Base-by-base conservation (phyloP, 768 basidiomycete species). In the Fistulinella prunicolor region DNA sequence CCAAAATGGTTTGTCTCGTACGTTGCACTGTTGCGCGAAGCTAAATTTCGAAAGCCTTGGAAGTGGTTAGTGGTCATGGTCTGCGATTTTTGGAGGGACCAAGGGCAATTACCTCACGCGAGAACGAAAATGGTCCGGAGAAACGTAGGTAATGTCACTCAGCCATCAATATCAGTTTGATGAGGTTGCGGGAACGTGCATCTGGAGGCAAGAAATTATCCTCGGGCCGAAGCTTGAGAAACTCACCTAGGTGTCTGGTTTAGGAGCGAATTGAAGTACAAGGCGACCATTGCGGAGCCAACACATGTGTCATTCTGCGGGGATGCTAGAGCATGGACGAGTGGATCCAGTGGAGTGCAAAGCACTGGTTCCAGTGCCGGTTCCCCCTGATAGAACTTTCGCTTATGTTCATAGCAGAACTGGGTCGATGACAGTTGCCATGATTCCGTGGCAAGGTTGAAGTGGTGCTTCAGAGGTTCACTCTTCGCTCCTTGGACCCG, bases 381-480 rank as follows among this genome's bases (percentile, higher is more conserved):
- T n/a, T n/a, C n/a, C n/a, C n/a, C n/a, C n/a, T n/a, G n/a, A n/a
- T n/a, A n/a, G n/a, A n/a, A n/a, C n/a, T n/a, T n/a, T n/a, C n/a
- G n/a, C n/a, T n/a, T n/a, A n/a, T n/a, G n/a, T n/a, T n/a, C n/a
- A n/a, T n/a, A n/a, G n/a, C n/a, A n/a, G n/a, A n/a, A n/a, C n/a
- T n/a, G n/a, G n/a, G n/a, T n/a, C n/a, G n/a, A n/a, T n/a, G n/a
- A n/a, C 26, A 28, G 26, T 28, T 5, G 26, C 26, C 16, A 81
- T 85, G 74, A 60, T 87, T 42, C 79, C 47, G 30, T 59, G 14
- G 47, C 30, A 34, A 38, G 21, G 6, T 68, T 87, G 1, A 87
- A 86, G 10, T 89, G 86, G 82, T 86, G 82, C 60, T 72, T 89
- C n/a, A n/a, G n/a, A n/a, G n/a, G n/a, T n/a, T n/a, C n/a, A n/a